These are phyloP conservation scores for Nyssa sinensis DNA, from an alignment of 148 eudicot genomes.

Conservation along the genomic window DNA sequence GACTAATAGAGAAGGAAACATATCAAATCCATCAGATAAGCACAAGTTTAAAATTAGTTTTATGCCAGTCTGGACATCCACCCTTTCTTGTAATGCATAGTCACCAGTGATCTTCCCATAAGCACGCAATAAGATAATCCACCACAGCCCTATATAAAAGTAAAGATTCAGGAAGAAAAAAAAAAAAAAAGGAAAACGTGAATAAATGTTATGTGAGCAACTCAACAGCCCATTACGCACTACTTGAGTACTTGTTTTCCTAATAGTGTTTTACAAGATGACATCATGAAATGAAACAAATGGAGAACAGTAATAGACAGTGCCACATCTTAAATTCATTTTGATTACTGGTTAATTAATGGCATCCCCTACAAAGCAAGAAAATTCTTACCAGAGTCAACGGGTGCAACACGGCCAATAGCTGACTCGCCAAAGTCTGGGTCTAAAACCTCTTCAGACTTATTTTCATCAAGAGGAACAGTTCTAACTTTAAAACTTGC, in stretches of 20 bases:
- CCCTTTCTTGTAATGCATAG: conserved; percentile 78
- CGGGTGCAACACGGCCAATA: conserved; percentile 87
- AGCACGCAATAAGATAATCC: conserved; percentile 86
- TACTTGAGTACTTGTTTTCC: too few relatives aligned
- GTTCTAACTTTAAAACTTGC: conserved; percentile 71
- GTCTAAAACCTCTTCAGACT: conserved; percentile 70
- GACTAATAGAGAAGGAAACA: conserved; percentile 93
- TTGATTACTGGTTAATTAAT: not conserved
- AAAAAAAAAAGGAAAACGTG: too few relatives aligned
- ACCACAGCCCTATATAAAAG: conserved; percentile 70
- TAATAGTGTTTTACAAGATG: too few relatives aligned
- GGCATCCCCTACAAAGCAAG: not conserved
- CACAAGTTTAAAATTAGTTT: conserved; percentile 78
- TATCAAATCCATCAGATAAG: conserved; percentile 92
- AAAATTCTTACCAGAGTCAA: conserved; percentile 75
- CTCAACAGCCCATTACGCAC: too few relatives aligned
- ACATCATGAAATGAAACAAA: not conserved
- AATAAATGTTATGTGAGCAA: not conserved
- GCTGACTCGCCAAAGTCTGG: conserved; percentile 81
- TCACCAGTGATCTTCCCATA: conserved; percentile 94
- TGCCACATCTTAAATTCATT: not conserved
- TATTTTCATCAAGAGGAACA: conserved; percentile 58
- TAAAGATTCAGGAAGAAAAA: conserved; percentile 11
- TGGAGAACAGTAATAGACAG: not conserved
- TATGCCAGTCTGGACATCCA: conserved; percentile 91